Evolutionary conservation across 306 rosid genomes (phyloP), one percentile per base, ranked within the genome.

Genomic region (Rubus idaeus): DNA sequence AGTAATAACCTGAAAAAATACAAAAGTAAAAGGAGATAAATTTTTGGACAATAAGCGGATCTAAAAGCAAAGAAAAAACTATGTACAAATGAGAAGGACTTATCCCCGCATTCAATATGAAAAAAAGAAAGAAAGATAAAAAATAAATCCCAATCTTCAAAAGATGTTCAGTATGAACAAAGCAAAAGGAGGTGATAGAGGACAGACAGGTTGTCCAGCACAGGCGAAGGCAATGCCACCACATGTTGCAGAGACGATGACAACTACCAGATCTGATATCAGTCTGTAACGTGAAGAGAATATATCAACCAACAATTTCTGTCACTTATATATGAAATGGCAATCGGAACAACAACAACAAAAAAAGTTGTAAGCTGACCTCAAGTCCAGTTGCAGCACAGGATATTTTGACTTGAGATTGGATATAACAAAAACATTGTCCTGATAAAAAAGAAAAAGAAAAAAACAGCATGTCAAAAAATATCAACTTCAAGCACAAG

Each of bases 211-310:
- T 83, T 96, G 99, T 82, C 99, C 99, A 71, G 91, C 96, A 89
- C 94, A 96, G 71, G 98, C 98, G 80, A 96, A 92, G 77, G 97
- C 99, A 87, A 96, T 91, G 82, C 99, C 99, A 64, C 98, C 94
- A 81, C 97, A 96, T 21, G 99, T 89, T 47, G 99, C 99, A 79
- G 99, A 96, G 51, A 96, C 99, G 87, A 96, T 89, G 80, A 92
- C 98, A 73, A 91, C 93, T 50, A 96, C 99, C 30, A 96, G 88
- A 82, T 96, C 98, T 53, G 97, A 96, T 83, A 96, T 91, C 90
- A 96, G 86, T 82, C 97, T 92, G 87, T 86, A 70, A 65, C 10
- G 78, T 68, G 71, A 82, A 75, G 49, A 81, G 62, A 77, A 67
- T 67, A 75, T 68, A 81, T 67, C 78, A 55, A 77, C 78, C 77